Base-by-base conservation (phyloP, 148 eudicot genomes). In the Amaranthus palmeri region DNA sequence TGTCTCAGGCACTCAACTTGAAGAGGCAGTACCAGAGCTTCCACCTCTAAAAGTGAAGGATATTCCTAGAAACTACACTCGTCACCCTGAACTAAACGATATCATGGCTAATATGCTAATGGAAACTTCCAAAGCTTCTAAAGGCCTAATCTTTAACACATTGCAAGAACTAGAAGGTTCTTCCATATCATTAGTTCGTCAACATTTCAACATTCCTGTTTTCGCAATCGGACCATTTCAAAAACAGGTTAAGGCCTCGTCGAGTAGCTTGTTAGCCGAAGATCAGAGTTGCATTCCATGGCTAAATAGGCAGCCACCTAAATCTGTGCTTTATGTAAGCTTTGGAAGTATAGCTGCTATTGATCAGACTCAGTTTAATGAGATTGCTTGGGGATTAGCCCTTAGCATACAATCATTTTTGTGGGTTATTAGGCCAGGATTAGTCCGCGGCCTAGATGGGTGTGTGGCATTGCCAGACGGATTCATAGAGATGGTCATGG, bases 291-390 rank as follows among this genome's bases (percentile, higher is more conserved):
- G 75, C 41, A 67, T 77, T 12, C 49, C 81, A 12, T 83, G 86
- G 86, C 56, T 83, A 57, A 76, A 75, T 15, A 67, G n/a, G 13
- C 83, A 77, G 63, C 42, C 69, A 8, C 81, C 86, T 3, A 80
- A 83, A 13, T 80, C 83, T 2, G 81, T 83, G 5, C 46, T 83
- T 0, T 83, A 83, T 48, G 79, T 81, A 10, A 82, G 84, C 79
- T 85, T 85, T 45, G 88, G 88, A 7, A 85, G 86, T 58, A 36
- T 85, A 43, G 88, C 79, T 5, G 73, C 73, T 11, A 51, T 85
- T 44, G 68, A 60, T 55, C 61, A 63, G 40, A 49, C 60, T 5
- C 70, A 56, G 48, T 81, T 80, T 45, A 40, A 55, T 5, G 86
- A 85, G 56, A 74, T 85, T 56, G 86, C 86, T 15, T 78, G 52